Base-by-base conservation (phyloP, 1,284 basidiomycete genomes). In the Boletellus sp. region DNA sequence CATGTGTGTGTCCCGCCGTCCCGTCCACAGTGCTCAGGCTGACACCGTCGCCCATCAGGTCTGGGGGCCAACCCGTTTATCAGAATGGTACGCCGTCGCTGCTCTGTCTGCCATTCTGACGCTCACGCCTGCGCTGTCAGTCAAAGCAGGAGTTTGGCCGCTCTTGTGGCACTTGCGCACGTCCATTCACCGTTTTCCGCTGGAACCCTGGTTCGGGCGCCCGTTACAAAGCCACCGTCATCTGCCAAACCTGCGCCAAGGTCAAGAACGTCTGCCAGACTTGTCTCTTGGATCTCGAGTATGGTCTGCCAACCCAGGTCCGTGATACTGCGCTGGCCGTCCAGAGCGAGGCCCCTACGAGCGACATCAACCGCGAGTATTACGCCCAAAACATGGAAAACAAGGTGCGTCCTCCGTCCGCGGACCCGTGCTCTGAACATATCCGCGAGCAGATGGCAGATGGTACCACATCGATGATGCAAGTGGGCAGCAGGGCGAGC, bases 261-360 rank as follows among this genome's bases (percentile, higher is more conserved):
- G 87, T 97, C 59, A 97, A 98, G 77, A 97, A 99, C 61, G 91
- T 96, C 34, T 99, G 96, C 72, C 96, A 99, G 72, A 98, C 94
- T 1, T 99, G 96, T 68, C 74, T 99, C 22, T 76, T 99, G 27
- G 96, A 99, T 66, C 78, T 95, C 49, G 94, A 98, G 68, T 99
- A 94, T 59, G 92, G 92, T 14, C 72, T 99, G 36, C 96, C 96
- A 2, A 94, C 94, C 0, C 96, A 99, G 76, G 94, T 99, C 13
- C 78, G 96, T 49, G 96, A 99, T 67, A 95, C 94, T 0, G 96
- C 96, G 7, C 70, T 99, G 36, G 92, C 87, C 9, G 63, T 92
- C 34, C 81, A 91, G 68, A 88, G 82, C 60, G 85, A 91, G 55
- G 94, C 94, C 1, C 96, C 95, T 7, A 93, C 85, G 41, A 94